A percentile compares a stretch with the other conserved stretches of the same genome.
These are phyloP conservation scores for Onygena corvina DNA, from an alignment of 2,329 filamentous ascomycete genomes.

Conservation along the genomic window DNA sequence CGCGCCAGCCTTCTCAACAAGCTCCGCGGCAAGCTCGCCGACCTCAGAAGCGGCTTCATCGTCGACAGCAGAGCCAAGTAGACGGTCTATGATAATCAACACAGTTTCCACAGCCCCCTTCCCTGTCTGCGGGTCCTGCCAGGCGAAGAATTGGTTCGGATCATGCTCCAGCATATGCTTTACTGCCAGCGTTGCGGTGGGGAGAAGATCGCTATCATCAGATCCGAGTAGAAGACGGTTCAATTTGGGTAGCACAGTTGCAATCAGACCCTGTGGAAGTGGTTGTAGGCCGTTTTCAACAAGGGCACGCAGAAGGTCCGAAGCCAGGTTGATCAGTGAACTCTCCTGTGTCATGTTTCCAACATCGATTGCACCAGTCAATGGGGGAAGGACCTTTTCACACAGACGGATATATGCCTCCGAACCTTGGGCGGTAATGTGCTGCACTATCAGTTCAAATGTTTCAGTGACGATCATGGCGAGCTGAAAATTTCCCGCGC, in stretches of 20 bases:
- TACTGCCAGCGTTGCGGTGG: slow-evolving; percentile 71
- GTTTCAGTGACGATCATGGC: slow-evolving; percentile 77
- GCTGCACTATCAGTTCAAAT: slow-evolving; percentile 73
- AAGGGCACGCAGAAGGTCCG: slow-evolving; percentile 69
- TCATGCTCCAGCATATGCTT: slow-evolving; percentile 87
- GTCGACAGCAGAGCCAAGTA: slow-evolving; percentile 71
- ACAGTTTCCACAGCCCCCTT: slow-evolving; percentile 80
- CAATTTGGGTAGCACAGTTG: slow-evolving; percentile 74
- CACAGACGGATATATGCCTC: slow-evolving; percentile 68
- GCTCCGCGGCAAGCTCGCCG: slow-evolving; percentile 79
- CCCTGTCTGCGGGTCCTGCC: slow-evolving; percentile 62
- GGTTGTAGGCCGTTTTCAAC: slow-evolving; percentile 74
- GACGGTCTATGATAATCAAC: slow-evolving; percentile 79
- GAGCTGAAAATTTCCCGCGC: slow-evolving; percentile 81
- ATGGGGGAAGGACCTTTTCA: slow-evolving; percentile 70
- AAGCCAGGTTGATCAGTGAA: slow-evolving; percentile 72
- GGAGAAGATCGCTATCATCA: slow-evolving; percentile 75
- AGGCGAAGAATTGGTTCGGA: slow-evolving; percentile 76
- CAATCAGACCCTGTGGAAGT: slow-evolving; percentile 74
- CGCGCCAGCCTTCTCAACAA: slow-evolving; percentile 89
- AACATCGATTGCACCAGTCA: slow-evolving; percentile 82
- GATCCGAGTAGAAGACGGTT: slow-evolving; percentile 71
- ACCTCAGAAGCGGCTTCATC: slow-evolving; percentile 95
- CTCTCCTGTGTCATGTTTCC: slow-evolving; percentile 69
- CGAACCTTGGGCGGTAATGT: slow-evolving; percentile 50